Base-by-base conservation (phyloP, 2,329 filamentous ascomycete species). In the Curvularia spicifera region DNA sequence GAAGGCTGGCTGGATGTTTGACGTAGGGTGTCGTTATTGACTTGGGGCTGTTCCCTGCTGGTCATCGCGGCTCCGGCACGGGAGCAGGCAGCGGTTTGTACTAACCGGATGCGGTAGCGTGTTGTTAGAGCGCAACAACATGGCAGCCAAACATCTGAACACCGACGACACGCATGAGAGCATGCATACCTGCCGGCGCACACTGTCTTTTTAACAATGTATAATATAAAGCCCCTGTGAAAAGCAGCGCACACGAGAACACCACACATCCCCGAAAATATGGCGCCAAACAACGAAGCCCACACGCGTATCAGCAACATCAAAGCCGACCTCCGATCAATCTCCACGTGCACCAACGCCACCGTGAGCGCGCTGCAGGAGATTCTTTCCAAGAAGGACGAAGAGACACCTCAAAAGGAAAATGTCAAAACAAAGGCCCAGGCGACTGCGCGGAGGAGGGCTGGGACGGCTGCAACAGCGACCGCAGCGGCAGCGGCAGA, bases 221-320 rank as follows among this genome's bases (percentile, higher is more conserved):
- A 71, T 74, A 72, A 66, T 69, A 51, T 67, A 68, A 54, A 40
- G 26, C 44, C 39, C 51, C 31, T 63, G 61, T 72, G 63, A 72
- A 48, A 10, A 35, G 39, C 7, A 31, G 52, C 59, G 35, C 49
- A 22, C 37, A 52, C 40, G 31, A 33, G 24, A 20, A 28, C 3
- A 40, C 13, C 42, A 29, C 33, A 51, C 12, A n/a, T n/a, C 51
- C 18, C 40, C 8, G 26, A 13, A 44, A 59, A 48, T 8, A 76
- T 77, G 74, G 70, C 73, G 46, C 60, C 66, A 44, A 66, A 70
- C 46, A 59, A 68, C 50, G 67, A 68, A 48, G 52, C 70, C 77
- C 82, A 60, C 84, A 82, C 53, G 56, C 78, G 79, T 63, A 78
- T 79, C 64, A 80, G 83, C 57, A 78, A 75, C 56, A 78, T 84